Base-by-base conservation (phyloP, 139 green algal species). In the Haematococcus lacustris region DNA sequence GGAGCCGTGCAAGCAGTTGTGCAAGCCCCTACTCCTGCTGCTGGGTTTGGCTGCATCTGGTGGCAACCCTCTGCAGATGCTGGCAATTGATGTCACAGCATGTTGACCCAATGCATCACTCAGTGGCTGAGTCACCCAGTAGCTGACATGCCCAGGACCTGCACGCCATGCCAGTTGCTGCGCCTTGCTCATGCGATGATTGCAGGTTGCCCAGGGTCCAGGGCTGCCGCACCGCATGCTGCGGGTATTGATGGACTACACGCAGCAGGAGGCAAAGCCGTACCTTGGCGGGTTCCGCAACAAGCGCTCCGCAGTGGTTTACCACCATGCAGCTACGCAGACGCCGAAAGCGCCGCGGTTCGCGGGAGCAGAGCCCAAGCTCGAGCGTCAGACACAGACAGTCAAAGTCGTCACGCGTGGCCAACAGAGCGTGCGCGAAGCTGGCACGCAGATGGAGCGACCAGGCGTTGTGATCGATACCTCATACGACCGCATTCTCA, bases 261-360 rank as follows among this genome's bases (percentile, higher is more conserved):
- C 76, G 13, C 65, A 83, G 53, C 35, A 65, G 34, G 62, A 82
- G 26, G 25, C 39, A 26, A 93, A 92, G 77, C 74, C 74, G 2
- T 93, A 84, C 74, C 37, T 90, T 25, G 91, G 89, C 1, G 91
- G 91, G 37, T 94, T 85, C 78, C 72, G 82, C 1, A 78, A 92
- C 79, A 89, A 88, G 65, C 71, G 70, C 28, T 87, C 57, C 0
- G 85, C 86, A n/a, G 51, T 73, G 0, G 51, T 87, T 21, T 94
- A 88, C 80, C 88, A 93, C 73, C 85, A 96, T 75, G 87, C 86
- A 25, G 51, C 32, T n/a, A 88, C 67, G 6, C 64, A 70, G 23
- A 92, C 89, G n/a, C 69, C 76, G 26, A 66, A 76, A 65, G 78
- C 73, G 28, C 69, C 83, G 66, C 77, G 82, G 63, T 81, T 74